A percentile compares a stretch with the other conserved stretches of the same genome.
phyloP scores from a whole-genome alignment of 2,329 filamentous ascomycete species.

The Neodidymelliopsis sp. region DNA sequence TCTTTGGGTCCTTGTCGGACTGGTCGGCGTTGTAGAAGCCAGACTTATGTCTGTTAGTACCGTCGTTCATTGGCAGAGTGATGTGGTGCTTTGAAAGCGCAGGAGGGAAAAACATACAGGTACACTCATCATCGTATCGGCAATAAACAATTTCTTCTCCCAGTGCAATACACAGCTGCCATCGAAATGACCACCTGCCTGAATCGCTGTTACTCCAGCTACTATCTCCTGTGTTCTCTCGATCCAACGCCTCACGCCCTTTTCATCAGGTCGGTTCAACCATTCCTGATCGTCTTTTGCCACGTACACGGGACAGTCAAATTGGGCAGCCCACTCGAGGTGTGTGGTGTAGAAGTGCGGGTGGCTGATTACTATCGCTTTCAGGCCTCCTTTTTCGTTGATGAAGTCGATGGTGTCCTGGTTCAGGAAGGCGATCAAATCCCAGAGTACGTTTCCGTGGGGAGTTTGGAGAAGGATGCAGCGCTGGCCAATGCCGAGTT shows the following conservation, averaged over 20 bases:
- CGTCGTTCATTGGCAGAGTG: neutral
- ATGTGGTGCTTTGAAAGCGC: neutral
- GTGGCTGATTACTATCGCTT: slow-evolving; percentile 77
- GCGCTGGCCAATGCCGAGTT: slow-evolving; percentile 78
- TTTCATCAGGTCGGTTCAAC: slow-evolving; percentile 60
- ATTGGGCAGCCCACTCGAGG: slow-evolving; percentile 73
- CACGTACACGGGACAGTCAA: slow-evolving; percentile 74
- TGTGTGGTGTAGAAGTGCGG: slow-evolving; percentile 85
- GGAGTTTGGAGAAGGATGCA: slow-evolving; percentile 72
- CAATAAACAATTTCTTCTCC: slow-evolving; percentile 67
- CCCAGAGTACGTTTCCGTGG: slow-evolving; percentile 79
- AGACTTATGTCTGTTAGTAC: slow-evolving; percentile 28
- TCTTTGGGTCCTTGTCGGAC: slow-evolving; percentile 53
- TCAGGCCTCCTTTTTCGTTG: slow-evolving; percentile 68
- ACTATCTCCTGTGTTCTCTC: slow-evolving; percentile 49
- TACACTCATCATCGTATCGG: slow-evolving; percentile 78
- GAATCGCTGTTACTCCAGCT: slow-evolving; percentile 67
- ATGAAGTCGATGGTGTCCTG: slow-evolving; percentile 67
- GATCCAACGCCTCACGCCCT: slow-evolving; percentile 57
- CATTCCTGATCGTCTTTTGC: slow-evolving; percentile 71
- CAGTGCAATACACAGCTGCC: slow-evolving; percentile 74
- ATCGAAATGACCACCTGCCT: slow-evolving; percentile 81
- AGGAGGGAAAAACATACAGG: slow-evolving; percentile 53
- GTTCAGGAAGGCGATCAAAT: slow-evolving; percentile 76
- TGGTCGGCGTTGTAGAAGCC: slow-evolving; percentile 50